Conservation (phyloP, 2,329 filamentous ascomycete species). For the Cercospora sesami region DNA sequence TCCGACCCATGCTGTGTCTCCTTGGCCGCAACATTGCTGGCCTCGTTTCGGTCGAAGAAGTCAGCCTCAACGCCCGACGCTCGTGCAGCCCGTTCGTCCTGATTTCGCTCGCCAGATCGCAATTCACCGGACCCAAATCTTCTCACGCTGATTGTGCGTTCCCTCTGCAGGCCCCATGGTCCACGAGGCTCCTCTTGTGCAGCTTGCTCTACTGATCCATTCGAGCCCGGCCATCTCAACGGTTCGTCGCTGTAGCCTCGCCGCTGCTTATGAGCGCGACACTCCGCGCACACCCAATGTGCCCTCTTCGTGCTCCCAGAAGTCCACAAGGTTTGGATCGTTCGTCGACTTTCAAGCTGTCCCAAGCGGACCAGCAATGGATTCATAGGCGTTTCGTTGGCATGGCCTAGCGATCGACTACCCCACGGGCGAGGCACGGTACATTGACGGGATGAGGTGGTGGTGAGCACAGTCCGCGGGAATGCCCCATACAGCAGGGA, state of each 20-base stretch:
- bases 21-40: neutral
- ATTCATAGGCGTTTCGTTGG: slow-evolving; percentile 27
- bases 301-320: slow-evolving; percentile 25
- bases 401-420: slow-evolving; percentile 18
- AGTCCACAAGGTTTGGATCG: slow-evolving; percentile 22
- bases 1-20: neutral
- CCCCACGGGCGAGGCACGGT: slow-evolving; percentile 23
- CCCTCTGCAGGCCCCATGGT: slow-evolving; percentile 4
- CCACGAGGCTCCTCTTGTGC: neutral
- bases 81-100: neutral
- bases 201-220: neutral
- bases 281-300: slow-evolving; percentile 30
- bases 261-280: slow-evolving; percentile 18
- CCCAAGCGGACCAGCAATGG: slow-evolving; percentile 31
- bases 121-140: neutral
- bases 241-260: slow-evolving; percentile 26
- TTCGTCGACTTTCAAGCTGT: slow-evolving; percentile 25
- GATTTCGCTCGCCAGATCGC: neutral
- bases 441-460: slow-evolving; percentile 5
- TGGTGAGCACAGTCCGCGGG: slow-evolving; percentile 5
- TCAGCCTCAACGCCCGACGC: neutral
- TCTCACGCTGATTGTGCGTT: neutral
- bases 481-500: neutral
- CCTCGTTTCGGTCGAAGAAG: slow-evolving; percentile 14
- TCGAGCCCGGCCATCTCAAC: slow-evolving; percentile 1